Evolutionary conservation across 768 basidiomycete genomes (phyloP).

Genomic region (Amanita exitialis): DNA sequence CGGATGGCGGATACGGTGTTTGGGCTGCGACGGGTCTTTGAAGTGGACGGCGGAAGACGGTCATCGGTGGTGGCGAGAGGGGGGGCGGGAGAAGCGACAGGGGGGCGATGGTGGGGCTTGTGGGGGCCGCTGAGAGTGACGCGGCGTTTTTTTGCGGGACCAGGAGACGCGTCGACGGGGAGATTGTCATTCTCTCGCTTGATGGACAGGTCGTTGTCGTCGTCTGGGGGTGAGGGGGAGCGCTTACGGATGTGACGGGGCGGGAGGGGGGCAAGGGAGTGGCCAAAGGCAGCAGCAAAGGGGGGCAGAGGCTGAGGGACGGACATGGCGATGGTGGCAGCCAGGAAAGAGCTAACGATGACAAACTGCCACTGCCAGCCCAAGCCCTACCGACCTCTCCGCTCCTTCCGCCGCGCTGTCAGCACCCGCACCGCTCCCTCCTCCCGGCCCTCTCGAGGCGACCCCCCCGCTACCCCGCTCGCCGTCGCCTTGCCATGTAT

Average conservation of each 20-base stretch:
- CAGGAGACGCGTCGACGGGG: constrained; percentile 23
- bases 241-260: constrained; percentile 29
- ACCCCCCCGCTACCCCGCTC: constrained; percentile 16
- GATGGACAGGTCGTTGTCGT: neutral
- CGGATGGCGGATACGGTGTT: constrained; percentile 21
- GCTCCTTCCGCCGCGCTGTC: constrained; percentile 49
- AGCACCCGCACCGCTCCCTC: constrained; percentile 39
- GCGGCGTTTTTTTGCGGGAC: constrained; percentile 55
- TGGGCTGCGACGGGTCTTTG: constrained; percentile 28
- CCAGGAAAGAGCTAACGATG: constrained; percentile 3
- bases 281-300: constrained; percentile 69
- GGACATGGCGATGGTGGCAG: constrained; percentile 25
- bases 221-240: neutral
- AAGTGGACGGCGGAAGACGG: constrained; percentile 14
- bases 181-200: constrained; percentile 22
- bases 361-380: too few species aligned
- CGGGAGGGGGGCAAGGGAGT: constrained; percentile 41
- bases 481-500: constrained; percentile 60
- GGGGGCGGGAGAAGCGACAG: neutral
- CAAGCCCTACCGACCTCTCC: constrained; percentile 22
- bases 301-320: constrained; percentile 62
- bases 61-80: too few species aligned
- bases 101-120: constrained; percentile 16
- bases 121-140: constrained; percentile 56
- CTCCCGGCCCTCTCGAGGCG: neutral